Evolutionary conservation across 2,329 filamentous ascomycete species (phyloP), one percentile per base, ranked within the genome.

Genomic region (Pseudogymnoascus sp.): DNA sequence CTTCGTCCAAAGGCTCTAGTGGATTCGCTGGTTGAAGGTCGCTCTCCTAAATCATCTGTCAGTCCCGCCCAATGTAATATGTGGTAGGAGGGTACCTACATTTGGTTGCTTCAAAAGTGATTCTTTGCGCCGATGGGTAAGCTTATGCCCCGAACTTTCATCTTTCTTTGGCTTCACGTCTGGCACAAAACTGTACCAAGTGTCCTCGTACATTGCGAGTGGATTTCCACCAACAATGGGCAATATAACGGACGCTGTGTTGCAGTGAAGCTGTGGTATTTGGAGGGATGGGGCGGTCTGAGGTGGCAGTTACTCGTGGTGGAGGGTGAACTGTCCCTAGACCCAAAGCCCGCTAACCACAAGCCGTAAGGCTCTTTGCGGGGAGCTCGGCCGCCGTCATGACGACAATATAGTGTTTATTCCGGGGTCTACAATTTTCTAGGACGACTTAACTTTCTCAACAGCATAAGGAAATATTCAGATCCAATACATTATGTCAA

Each of bases 151-250:
- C 42, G 79, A 77, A 23, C 78, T 75, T 47, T 77, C 70, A n/a
- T 77, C 76, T 65, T 78, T 78, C 69, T 80, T 82, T 67, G 81
- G 77, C 64, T 81, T 77, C 62, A 83, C 76, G 63, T 88, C 84
- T 26, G 88, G 83, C 67, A 90, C 84, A 72, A 91, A 87, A 73
- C 83, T 90, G 77, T 93, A 91, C 89, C 90, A 93, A 31, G 88
- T 86, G 75, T 93, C 90, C 76, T 93, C 90, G 75, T 90, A 90
- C 88, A 91, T 92, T 69, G 68, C 78, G 60, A 29, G 37, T 36
- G 29, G 51, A 34, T 34, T 57, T 12, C 29, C 51, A 57, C 51
- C 51, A 57, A 34, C 51, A 57, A 57, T 57, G 26, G 51, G 29
- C 10, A 57, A 57, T 57, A 57, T 57, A 57, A 10, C 51, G 51